phyloP scores from a whole-genome alignment of 176 grass and related monocot species.

The Musa troglodytarum region DNA sequence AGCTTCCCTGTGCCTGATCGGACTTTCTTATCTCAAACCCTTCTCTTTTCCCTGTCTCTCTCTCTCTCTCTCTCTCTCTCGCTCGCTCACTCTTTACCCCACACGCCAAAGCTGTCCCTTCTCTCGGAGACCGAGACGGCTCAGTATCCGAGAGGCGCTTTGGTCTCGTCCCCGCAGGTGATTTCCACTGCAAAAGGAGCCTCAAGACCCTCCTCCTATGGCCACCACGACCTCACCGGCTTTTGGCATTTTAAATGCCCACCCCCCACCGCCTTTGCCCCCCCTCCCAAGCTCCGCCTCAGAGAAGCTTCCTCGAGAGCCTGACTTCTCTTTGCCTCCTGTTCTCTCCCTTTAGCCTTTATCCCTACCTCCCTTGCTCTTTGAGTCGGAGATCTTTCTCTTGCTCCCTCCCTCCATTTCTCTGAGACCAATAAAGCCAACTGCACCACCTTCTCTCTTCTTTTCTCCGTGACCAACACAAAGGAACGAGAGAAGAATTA shows the following conservation, averaged over 20 bases:
- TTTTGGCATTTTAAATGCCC: neutral
- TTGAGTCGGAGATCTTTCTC: neutral
- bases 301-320: slow-evolving; percentile 10
- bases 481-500: neutral
- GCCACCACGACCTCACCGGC: neutral
- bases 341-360: slow-evolving; percentile 1
- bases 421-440: slow-evolving; percentile 1
- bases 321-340: neutral
- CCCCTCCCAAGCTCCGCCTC: neutral
- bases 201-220: neutral
- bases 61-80: neutral
- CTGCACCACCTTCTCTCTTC: slow-evolving; percentile 2
- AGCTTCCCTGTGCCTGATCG: neutral
- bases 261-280: neutral
- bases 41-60: neutral
- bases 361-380: neutral
- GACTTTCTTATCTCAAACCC: neutral
- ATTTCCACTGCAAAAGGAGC: neutral
- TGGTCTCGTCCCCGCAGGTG: neutral
- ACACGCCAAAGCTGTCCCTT: neutral
- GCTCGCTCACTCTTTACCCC: neutral
- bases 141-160: slow-evolving; percentile 7
- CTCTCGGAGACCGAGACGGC: neutral
- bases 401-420: neutral
- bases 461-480: neutral